A percentile compares a stretch with the other conserved stretches of the same genome.
Evolutionary conservation across 331 rosid species (phyloP).

Genomic region (Telfairia occidentalis): DNA sequence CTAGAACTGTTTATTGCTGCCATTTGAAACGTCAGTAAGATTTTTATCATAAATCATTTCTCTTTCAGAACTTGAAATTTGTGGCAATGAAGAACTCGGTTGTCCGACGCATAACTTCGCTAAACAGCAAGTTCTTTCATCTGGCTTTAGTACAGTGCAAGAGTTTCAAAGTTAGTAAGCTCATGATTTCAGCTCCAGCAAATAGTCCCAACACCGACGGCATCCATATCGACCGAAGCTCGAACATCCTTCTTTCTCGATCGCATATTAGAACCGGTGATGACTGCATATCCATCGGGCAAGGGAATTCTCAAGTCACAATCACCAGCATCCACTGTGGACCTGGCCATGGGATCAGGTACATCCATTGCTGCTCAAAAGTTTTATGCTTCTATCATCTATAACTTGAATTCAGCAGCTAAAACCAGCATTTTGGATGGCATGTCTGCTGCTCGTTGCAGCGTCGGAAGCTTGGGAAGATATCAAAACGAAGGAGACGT

Average conservation of each 20-base stretch:
- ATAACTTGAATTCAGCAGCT: neutral
- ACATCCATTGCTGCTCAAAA: neutral
- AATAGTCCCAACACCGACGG: conserved; percentile 43
- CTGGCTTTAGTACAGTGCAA: conserved; percentile 36
- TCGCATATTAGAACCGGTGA: conserved; percentile 30
- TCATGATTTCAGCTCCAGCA: conserved; percentile 32
- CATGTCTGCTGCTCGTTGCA: neutral
- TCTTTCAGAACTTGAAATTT: conserved; percentile 34
- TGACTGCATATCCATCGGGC: conserved; percentile 42
- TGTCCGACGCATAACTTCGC: conserved; percentile 25
- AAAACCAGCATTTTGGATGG: neutral
- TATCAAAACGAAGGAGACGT: conserved; percentile 36
- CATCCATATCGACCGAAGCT: conserved; percentile 39
- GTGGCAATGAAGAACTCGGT: conserved; percentile 27
- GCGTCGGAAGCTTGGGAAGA: conserved; percentile 43
- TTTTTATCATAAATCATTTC: neutral
- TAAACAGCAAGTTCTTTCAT: conserved; percentile 44
- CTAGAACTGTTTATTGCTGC: neutral
- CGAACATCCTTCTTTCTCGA: conserved; percentile 19
- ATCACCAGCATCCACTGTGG: conserved; percentile 30
- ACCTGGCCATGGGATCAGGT: conserved; percentile 54
- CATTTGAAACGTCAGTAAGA: neutral
- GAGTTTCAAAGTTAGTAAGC: conserved; percentile 33
- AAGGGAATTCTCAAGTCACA: conserved; percentile 36
- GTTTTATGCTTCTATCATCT: neutral